These are phyloP conservation scores for Mycena galericulata DNA, from an alignment of 768 basidiomycete genomes.

Conservation along the genomic window DNA sequence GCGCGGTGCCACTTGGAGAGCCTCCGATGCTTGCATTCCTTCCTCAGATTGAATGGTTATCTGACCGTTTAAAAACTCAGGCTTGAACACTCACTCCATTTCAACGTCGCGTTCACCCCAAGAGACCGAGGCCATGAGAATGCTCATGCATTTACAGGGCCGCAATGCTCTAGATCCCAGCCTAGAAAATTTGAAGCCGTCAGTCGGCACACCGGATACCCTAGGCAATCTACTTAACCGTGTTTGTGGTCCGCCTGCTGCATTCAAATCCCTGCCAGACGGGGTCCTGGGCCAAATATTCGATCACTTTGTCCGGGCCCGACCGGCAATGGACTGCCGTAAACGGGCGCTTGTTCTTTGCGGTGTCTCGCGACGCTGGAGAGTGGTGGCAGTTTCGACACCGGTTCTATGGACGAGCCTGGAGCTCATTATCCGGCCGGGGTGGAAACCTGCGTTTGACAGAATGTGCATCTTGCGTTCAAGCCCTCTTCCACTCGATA, in stretches of 20 bases:
- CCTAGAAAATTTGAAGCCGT: too few relatives aligned
- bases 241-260: background rate
- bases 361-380: constrained; percentile 4
- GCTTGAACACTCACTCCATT: too few relatives aligned
- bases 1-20: too few relatives aligned
- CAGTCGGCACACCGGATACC: too few relatives aligned
- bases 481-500: background rate
- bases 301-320: background rate
- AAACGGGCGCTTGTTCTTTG: background rate
- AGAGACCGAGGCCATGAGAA: too few relatives aligned
- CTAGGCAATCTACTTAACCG: too few relatives aligned
- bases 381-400: constrained; percentile 1
- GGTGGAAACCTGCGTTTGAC: constrained; percentile 12
- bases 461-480: constrained; percentile 12
- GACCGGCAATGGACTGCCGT: background rate
- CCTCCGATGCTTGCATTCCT: too few relatives aligned
- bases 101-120: too few relatives aligned
- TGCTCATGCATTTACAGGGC: too few relatives aligned
- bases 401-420: constrained; percentile 8
- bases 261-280: background rate
- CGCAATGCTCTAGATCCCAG: too few relatives aligned
- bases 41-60: too few relatives aligned
- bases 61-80: too few relatives aligned
- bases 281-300: background rate
- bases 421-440: background rate